These are phyloP conservation scores for Excoecaria agallocha DNA, from an alignment of 345 rosid genomes.

Conservation along the genomic window DNA sequence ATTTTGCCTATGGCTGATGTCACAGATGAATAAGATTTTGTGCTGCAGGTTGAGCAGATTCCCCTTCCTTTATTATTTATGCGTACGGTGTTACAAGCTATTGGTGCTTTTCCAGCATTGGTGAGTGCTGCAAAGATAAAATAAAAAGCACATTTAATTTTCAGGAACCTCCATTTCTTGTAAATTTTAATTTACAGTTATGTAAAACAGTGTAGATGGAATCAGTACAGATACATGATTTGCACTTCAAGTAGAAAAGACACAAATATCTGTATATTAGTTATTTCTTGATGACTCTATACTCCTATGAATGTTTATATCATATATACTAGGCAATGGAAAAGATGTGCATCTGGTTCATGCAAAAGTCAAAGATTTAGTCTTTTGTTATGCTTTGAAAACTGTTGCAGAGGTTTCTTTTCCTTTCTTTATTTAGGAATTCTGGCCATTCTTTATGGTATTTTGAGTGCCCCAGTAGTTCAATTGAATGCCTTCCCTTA, in stretches of 20 bases:
- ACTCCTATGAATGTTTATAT: too few species aligned
- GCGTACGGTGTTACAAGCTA: constrained; percentile 97
- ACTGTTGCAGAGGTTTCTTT: not conserved
- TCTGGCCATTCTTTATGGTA: not conserved
- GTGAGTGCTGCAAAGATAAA: constrained; percentile 37
- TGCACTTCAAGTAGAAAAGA: not conserved
- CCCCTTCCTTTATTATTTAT: constrained; percentile 97
- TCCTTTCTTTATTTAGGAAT: not conserved
- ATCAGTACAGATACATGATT: not conserved
- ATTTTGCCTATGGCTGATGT: constrained; percentile 11
- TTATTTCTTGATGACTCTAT: not conserved
- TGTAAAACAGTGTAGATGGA: not conserved
- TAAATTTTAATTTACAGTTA: not conserved
- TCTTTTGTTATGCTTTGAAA: not conserved
- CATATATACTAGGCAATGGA: too few species aligned
- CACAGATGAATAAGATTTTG: constrained; percentile 17
- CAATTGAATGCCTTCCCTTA: not conserved
- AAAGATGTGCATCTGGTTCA: not conserved
- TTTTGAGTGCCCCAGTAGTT: not conserved
- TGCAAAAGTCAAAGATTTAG: not conserved
- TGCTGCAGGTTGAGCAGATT: constrained; percentile 88
- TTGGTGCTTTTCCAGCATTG: constrained; percentile 94
- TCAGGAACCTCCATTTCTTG: not conserved
- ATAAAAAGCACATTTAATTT: not conserved
- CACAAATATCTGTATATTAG: not conserved